Percentiles rank a stretch among this genome's conserved stretches.
Evolutionary conservation across 331 rosid species (phyloP).

Genomic region (Erythrophleum ivorense): DNA sequence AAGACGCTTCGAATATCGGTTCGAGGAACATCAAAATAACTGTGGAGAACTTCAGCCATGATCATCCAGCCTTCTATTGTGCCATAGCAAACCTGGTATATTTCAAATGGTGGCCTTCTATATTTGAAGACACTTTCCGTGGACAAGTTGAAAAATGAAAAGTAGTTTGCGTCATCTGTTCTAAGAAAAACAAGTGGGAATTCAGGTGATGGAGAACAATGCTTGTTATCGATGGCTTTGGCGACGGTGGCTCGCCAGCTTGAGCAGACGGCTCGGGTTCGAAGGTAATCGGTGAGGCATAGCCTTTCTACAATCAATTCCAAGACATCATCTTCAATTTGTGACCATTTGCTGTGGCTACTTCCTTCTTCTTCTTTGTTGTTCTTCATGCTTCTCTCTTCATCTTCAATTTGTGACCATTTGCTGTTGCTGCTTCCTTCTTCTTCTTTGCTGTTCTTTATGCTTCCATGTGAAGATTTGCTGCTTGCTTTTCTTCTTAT

Average conservation of each 20-base stretch:
- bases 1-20: neutral
- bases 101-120: too few species aligned
- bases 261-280: neutral
- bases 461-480: too few species aligned
- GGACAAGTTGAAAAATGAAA: neutral
- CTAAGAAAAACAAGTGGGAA: neutral
- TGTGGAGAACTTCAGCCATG: neutral
- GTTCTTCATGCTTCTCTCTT: too few species aligned
- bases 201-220: neutral
- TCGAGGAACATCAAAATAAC: too few species aligned
- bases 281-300: neutral
- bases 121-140: neutral
- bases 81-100: neutral
- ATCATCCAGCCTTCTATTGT: neutral
- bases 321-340: neutral
- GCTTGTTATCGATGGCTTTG: neutral
- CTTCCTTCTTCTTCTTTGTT: too few species aligned
- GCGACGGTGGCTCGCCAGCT: neutral
- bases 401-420: too few species aligned
- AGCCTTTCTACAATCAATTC: neutral
- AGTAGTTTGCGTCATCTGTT: neutral
- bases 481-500: too few species aligned
- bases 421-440: too few species aligned
- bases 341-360: neutral
- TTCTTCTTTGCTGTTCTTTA: neutral